Evolutionary conservation across 805 yeast genomes (phyloP).

Genomic region (Ogataea parapolymorpha): DNA sequence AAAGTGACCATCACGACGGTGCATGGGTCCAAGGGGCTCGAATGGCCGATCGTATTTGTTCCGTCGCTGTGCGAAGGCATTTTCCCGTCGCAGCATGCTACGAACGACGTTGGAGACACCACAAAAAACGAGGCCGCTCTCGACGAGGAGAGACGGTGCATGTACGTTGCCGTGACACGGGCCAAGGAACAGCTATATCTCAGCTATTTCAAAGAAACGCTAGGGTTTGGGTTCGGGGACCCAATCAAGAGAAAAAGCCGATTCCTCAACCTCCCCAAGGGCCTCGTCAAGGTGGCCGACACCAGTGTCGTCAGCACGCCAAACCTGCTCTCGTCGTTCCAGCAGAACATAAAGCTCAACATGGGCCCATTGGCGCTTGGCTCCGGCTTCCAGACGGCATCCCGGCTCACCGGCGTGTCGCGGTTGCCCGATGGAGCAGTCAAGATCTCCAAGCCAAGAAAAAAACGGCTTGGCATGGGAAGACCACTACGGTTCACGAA

Average conservation of each 20-base stretch:
- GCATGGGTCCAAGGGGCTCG: slow-evolving; percentile 91
- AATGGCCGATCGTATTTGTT: slow-evolving; percentile 90
- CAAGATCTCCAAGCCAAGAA: slow-evolving; percentile 3
- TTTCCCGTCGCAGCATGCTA: slow-evolving; percentile 56
- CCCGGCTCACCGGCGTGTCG: neutral
- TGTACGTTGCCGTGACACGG: slow-evolving; percentile 87
- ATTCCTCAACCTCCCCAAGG: slow-evolving; percentile 11
- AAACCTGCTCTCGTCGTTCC: neutral
- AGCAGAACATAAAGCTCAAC: neutral
- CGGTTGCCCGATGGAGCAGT: neutral
- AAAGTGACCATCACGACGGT: slow-evolving; percentile 63
- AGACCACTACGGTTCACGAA: slow-evolving; percentile 21
- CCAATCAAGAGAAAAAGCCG: slow-evolving; percentile 8
- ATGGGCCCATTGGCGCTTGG: neutral
- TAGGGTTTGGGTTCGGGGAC: slow-evolving; percentile 17
- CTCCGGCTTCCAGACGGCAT: slow-evolving; percentile 1
- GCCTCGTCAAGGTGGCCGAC: slow-evolving; percentile 1
- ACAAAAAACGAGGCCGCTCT: slow-evolving; percentile 33
- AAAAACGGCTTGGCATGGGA: slow-evolving; percentile 29
- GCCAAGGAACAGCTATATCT: slow-evolving; percentile 48
- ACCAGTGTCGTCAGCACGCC: neutral
- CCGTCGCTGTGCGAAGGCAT: slow-evolving; percentile 67
- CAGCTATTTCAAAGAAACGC: slow-evolving; percentile 22
- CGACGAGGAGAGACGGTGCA: slow-evolving; percentile 73
- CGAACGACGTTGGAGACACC: slow-evolving; percentile 41